Conservation (phyloP, 352 stramenopile genomes). For the Globisporangium lucens region DNA sequence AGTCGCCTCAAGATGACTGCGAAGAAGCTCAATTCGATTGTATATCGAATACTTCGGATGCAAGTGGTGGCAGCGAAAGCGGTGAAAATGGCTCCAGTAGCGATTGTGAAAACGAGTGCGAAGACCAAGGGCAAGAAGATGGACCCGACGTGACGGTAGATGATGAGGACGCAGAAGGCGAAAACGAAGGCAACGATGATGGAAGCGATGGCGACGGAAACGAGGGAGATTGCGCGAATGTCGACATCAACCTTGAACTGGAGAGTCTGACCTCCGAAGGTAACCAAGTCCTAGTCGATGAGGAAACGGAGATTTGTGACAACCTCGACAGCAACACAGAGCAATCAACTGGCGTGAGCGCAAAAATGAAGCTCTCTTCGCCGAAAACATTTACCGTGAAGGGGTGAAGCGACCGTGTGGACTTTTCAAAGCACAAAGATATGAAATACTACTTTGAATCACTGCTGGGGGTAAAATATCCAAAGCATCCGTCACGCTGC, state of each 20-base stretch:
- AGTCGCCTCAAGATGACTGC: not conserved
- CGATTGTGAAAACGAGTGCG: slow-evolving; percentile 3
- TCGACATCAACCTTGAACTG: slow-evolving; percentile 11
- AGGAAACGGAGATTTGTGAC: not conserved
- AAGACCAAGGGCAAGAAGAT: slow-evolving; percentile 3
- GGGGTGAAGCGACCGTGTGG: slow-evolving; percentile 4
- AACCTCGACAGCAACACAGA: not conserved
- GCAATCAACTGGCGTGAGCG: not conserved
- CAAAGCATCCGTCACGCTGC: slow-evolving; percentile 28
- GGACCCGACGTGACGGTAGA: slow-evolving; percentile 16
- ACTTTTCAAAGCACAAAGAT: slow-evolving; percentile 13
- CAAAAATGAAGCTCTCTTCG: not conserved
- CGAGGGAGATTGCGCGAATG: slow-evolving; percentile 18
- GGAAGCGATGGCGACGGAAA: slow-evolving; percentile 36
- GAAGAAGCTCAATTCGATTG: not conserved
- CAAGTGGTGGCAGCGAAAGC: not conserved
- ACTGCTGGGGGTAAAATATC: slow-evolving; percentile 10
- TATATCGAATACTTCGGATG: not conserved
- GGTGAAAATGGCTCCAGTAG: not conserved
- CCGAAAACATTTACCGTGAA: slow-evolving; percentile 10
- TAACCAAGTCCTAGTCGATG: not conserved
- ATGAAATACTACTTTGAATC: slow-evolving; percentile 18
- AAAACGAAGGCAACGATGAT: slow-evolving; percentile 37
- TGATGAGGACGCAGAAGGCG: slow-evolving; percentile 10
- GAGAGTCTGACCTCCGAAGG: not conserved